These are phyloP conservation scores for Albifimbria verrucaria DNA, from an alignment of 2,329 filamentous ascomycete species.

Conservation along the genomic window DNA sequence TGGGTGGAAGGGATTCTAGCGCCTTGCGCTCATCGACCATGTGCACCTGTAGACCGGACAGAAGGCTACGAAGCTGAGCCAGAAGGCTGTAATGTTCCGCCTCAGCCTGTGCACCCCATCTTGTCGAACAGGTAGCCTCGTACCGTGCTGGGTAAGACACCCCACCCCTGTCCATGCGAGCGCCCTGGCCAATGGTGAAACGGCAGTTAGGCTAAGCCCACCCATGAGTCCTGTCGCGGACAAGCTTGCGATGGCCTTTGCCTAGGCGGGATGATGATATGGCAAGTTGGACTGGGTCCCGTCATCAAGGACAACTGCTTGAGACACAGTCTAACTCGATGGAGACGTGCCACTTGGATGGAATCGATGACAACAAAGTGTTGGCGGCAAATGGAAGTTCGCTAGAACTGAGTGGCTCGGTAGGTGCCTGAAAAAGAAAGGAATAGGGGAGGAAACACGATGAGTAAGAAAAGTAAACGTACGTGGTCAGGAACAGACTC, in stretches of 20 bases:
- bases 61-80: background rate
- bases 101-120: slow-evolving; percentile 20
- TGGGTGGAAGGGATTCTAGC: too few relatives aligned
- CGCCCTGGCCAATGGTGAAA: slow-evolving; percentile 47
- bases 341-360: slow-evolving; percentile 6
- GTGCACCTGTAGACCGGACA: background rate
- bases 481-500: slow-evolving; percentile 23
- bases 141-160: slow-evolving; percentile 18
- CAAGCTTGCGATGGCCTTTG: slow-evolving; percentile 41
- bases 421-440: too few relatives aligned
- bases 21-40: background rate
- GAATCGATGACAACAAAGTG: too few relatives aligned
- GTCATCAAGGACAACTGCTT: background rate
- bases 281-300: background rate
- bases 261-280: background rate
- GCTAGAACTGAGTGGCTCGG: background rate
- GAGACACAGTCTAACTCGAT: background rate
- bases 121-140: slow-evolving; percentile 9
- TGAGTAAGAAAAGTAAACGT: slow-evolving; percentile 12
- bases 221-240: slow-evolving; percentile 37
- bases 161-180: slow-evolving; percentile 24
- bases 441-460: background rate
- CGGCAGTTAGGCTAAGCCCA: slow-evolving; percentile 46
- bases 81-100: slow-evolving; percentile 20
- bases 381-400: too few relatives aligned